Evolutionary conservation across 78 protist genomes (phyloP), one percentile per base, ranked within the genome.

Genomic region (Guillardia theta): DNA sequence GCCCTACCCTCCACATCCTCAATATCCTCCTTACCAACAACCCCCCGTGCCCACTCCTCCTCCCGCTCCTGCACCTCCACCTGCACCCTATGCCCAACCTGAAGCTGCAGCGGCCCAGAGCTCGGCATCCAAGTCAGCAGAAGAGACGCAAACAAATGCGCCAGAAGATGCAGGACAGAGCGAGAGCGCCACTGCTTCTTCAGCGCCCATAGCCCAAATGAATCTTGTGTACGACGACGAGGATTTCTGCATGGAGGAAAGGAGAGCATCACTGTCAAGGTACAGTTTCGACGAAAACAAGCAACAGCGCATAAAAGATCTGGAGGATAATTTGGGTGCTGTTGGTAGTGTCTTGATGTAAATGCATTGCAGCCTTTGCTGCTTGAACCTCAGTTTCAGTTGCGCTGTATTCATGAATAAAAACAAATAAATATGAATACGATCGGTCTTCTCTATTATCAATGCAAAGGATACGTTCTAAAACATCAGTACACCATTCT

Each of bases 171-270:
- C n/a, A n/a, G n/a, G n/a, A n/a, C n/a, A n/a, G n/a, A n/a, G n/a
- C n/a, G n/a, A n/a, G n/a, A n/a, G n/a, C 44, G 64, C 93, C 62
- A 18, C 70, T 24, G 36, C 47, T 64, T 5, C 47, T 18, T 8
- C 93, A 18, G 54, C 46, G 8, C 2, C 76, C 93, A 36, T 41
- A 54, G 83, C 22, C 33, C 39, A 80, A 46, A 64, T 88, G 62
- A 48, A 88, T 41, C 62, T 88, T n/a, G 93, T 88, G n/a, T 88
- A 48, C 41, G 93, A 88, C 39, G 93, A 88, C 62, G 93, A 48
- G 70, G 76, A 88, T 15, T 18, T 88, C 33, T 22, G 46, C 19
- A 88, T 88, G 93, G 93, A 88, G 64, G 93, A 88, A 41, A 45
- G 33, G 93, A 46, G 90, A 9, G 90, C 90, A n/a, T 24, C 19